Base-by-base conservation (phyloP, 2,329 filamentous ascomycete genomes). In the Arachnopeziza araneosa region DNA sequence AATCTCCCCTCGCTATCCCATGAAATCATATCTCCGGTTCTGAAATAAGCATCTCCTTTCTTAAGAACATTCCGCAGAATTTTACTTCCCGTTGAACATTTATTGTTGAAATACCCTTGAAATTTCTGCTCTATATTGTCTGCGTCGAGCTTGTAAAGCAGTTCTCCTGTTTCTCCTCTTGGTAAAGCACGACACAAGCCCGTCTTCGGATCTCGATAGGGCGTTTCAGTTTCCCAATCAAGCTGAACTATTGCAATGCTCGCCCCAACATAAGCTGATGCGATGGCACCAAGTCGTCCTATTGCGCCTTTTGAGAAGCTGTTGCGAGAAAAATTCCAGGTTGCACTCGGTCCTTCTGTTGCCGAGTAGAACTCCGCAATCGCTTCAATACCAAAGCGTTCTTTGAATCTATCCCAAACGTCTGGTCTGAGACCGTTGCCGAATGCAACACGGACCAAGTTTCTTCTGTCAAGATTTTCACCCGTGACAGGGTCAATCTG, bases 401-500 rank as follows among this genome's bases (percentile, higher is more conserved):
- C 81, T 72, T 92, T 91, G 78, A 96, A 95, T 8, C 77, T 79
- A 63, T 90, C 85, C 92, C 92, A 96, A 36, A 96, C 84, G 68
- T 96, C 91, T 0, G 91, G 91, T 0, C 92, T 83, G 22, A 96
- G 78, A 1, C 92, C 92, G 70, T 96, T 96, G 22, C 92, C 92
- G 65, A 93, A 90, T 0, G 90, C 91, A 2, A 87, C 68, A 6
- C 85, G 84, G n/a, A 96, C 83, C 0, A 78, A 80, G 76, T 96
- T 88, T 64, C 86, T 82, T 67, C 80, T 83, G 73, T 96, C 92
- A 44, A 91, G 78, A 62, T 83, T 80, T 69, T 87, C 83, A 22
- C 87, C 86, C 0, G 86, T 90, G 7, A 71, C 72, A 0, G 86
- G 79, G 66, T 91, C 86, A 24, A 79, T 73, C 58, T 87, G 80